Evolutionary conservation across 2,329 filamentous ascomycete species (phyloP).

Genomic region (Venturia asperata): DNA sequence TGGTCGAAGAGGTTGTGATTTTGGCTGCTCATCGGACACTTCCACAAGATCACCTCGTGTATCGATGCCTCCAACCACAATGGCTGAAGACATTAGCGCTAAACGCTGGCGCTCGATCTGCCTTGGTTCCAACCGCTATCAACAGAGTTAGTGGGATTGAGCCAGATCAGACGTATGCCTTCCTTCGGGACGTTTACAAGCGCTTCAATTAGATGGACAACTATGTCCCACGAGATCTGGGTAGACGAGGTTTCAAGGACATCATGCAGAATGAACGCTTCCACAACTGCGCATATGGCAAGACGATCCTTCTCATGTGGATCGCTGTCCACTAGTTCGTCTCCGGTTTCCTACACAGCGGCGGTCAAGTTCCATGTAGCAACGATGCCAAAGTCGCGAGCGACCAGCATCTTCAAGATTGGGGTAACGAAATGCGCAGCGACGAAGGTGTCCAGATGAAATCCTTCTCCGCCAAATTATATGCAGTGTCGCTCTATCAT

Average conservation of each 20-base stretch:
- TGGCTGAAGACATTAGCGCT: constrained; percentile 47
- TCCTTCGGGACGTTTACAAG: constrained; percentile 31
- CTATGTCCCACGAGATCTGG: constrained; percentile 43
- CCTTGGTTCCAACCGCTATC: constrained; percentile 42
- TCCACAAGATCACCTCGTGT: constrained; percentile 39
- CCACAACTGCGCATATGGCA: constrained; percentile 45
- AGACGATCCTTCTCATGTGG: constrained; percentile 43
- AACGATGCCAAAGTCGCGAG: constrained; percentile 27
- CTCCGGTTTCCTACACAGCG: constrained; percentile 31
- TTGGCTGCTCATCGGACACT: constrained; percentile 41
- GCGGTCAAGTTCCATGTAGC: constrained; percentile 27
- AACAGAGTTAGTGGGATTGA: constrained; percentile 38
- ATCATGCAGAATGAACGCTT: constrained; percentile 33
- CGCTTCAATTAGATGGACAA: constrained; percentile 40
- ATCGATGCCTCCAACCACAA: constrained; percentile 40
- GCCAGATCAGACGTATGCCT: constrained; percentile 32
- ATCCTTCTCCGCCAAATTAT: constrained; percentile 41
- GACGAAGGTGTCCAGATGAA: constrained; percentile 28
- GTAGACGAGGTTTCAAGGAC: constrained; percentile 38
- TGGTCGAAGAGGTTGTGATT: constrained; percentile 45
- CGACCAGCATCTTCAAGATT: constrained; percentile 34
- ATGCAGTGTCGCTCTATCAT: constrained; percentile 34
- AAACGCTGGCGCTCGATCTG: constrained; percentile 41
- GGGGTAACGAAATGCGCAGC: constrained; percentile 36
- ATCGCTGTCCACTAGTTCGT: constrained; percentile 38